These are phyloP conservation scores for Corymbia calophylla DNA, from an alignment of 441 rosid species.

Conservation along the genomic window DNA sequence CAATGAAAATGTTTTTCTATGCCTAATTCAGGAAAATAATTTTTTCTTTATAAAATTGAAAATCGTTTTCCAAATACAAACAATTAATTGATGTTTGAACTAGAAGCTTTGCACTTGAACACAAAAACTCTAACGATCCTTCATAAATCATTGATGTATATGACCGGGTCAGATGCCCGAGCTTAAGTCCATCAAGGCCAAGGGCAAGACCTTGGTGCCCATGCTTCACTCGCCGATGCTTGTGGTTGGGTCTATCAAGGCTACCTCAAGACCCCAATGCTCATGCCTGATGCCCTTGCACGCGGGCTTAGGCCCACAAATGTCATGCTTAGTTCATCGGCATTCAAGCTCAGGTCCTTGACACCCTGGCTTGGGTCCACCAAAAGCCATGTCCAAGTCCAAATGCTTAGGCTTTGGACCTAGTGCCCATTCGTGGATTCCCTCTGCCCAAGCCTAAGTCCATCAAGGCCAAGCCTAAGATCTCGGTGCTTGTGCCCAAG, in stretches of 20 bases:
- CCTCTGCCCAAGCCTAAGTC: accelerated
- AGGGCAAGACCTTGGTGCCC: neutral
- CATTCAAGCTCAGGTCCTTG: neutral
- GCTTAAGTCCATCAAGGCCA: neutral
- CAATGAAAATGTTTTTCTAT: neutral
- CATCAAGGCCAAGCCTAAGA: neutral
- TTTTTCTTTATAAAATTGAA: neutral
- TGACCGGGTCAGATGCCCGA: accelerated
- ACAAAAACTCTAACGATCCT: neutral
- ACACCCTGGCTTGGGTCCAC: neutral
- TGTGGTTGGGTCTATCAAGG: neutral
- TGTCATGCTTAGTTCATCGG: accelerated
- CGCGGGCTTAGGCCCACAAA: neutral
- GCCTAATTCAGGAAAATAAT: neutral
- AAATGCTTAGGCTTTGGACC: neutral
- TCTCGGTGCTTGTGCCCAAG: accelerated
- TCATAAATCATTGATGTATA: neutral
- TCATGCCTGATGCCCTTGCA: neutral
- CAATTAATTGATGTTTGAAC: neutral
- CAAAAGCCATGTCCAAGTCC: neutral
- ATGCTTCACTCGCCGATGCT: accelerated
- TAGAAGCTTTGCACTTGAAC: accelerated
- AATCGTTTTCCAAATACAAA: neutral
- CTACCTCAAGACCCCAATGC: neutral
- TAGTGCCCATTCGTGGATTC: neutral